phyloP scores from a whole-genome alignment of 495 filamentous ascomycete genomes.

The Staphylotrichum tortipilum region DNA sequence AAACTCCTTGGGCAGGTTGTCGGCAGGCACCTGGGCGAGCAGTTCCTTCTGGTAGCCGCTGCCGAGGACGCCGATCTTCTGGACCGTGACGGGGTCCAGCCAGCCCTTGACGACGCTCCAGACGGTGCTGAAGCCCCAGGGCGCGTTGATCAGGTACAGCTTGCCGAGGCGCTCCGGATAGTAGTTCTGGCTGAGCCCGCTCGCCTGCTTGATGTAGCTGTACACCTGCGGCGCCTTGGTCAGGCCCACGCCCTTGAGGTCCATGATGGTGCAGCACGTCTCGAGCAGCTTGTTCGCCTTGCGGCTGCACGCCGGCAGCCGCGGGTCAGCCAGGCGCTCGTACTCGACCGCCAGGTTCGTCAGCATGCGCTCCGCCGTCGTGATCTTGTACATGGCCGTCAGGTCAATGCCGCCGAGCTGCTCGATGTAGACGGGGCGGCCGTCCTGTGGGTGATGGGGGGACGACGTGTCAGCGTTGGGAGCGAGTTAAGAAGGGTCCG shows the following conservation, averaged over 20 bases:
- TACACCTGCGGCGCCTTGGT: slow-evolving; percentile 69
- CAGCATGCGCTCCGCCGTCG: slow-evolving; percentile 85
- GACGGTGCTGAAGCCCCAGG: slow-evolving; percentile 79
- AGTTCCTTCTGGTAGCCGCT: slow-evolving; percentile 73
- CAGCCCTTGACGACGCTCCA: slow-evolving; percentile 83
- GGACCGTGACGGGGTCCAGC: slow-evolving; percentile 90
- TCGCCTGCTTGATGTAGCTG: slow-evolving; percentile 58
- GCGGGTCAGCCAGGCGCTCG: slow-evolving; percentile 87
- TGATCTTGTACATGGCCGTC: slow-evolving; percentile 77
- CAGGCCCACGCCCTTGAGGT: slow-evolving; percentile 87
- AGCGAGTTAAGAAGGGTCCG: not conserved
- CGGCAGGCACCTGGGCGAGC: slow-evolving; percentile 71
- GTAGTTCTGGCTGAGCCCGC: slow-evolving; percentile 81
- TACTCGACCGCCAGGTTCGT: slow-evolving; percentile 94
- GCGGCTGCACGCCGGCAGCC: slow-evolving; percentile 89
- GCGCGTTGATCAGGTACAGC: slow-evolving; percentile 94
- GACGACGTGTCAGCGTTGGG: not conserved
- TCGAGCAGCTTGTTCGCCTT: slow-evolving; percentile 84
- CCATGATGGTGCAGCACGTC: slow-evolving; percentile 96
- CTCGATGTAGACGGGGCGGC: slow-evolving; percentile 94
- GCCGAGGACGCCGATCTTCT: slow-evolving; percentile 91
- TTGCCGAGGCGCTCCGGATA: slow-evolving; percentile 87
- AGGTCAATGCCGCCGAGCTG: slow-evolving; percentile 91
- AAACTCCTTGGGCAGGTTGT: slow-evolving; percentile 83
- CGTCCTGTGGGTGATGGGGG: slow-evolving; percentile 60